Percentiles rank a stretch among this genome's conserved stretches.
Evolutionary conservation across 192 early-diverging fungal genomes (phyloP).

Genomic region (Entomortierella chlamydospora): DNA sequence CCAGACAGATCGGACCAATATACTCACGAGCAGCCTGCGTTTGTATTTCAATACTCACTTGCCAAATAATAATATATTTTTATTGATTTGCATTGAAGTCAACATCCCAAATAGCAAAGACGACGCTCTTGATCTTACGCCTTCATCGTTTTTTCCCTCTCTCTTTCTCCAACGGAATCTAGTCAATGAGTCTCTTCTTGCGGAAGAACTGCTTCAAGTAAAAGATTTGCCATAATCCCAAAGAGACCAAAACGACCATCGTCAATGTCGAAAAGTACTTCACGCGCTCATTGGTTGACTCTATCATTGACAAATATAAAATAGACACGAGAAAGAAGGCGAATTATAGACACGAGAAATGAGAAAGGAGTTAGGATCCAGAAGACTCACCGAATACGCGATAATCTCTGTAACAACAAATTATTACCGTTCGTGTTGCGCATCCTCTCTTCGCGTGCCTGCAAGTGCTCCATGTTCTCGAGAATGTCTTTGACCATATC

Average conservation of each 20-base stretch:
- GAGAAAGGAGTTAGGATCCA: no score
- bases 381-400: no score
- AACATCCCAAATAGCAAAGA: no score
- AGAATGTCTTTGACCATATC: constrained; percentile 79
- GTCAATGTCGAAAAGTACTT: constrained; percentile 84
- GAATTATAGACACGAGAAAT: no score
- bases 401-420: no score
- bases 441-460: constrained; percentile 85
- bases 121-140: no score
- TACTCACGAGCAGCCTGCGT: no score
- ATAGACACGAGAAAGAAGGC: background rate
- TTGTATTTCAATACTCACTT: no score
- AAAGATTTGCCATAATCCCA: constrained; percentile 89
- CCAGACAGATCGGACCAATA: no score
- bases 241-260: constrained; percentile 75
- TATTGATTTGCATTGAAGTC: no score
- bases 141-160: no score
- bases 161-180: constrained; percentile 2
- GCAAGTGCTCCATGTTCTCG: constrained; percentile 87
- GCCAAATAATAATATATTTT: no score
- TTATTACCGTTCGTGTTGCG: constrained; percentile 86
- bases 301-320: constrained; percentile 51
- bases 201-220: constrained; percentile 93
- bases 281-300: constrained; percentile 92
- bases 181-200: constrained; percentile 88